Conservation (phyloP, 176 grass and related monocot genomes). For the Dactylis glomerata region DNA sequence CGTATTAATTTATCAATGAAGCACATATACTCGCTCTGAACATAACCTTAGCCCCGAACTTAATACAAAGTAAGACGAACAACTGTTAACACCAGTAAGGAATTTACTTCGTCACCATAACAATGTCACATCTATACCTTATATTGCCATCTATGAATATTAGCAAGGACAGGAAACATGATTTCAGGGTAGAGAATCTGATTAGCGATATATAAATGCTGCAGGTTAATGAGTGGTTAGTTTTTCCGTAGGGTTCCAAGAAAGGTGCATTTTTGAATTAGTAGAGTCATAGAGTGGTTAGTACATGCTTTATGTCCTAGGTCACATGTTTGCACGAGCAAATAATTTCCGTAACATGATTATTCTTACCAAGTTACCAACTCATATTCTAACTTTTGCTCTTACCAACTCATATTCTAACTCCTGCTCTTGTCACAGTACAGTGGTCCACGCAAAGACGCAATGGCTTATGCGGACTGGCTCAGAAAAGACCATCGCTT, state of each 20-base stretch:
- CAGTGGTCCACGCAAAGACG: slow-evolving; percentile 78
- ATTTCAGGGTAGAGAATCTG: background rate
- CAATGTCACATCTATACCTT: background rate
- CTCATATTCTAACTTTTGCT: background rate
- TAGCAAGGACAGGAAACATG: background rate
- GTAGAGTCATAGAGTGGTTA: background rate
- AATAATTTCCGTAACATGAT: background rate
- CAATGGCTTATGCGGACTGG: slow-evolving; percentile 72
- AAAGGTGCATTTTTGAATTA: background rate
- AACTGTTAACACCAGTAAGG: background rate
- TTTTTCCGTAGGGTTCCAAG: background rate
- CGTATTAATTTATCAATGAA: too few relatives aligned
- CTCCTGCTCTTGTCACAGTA: slow-evolving; percentile 52
- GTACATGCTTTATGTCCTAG: background rate
- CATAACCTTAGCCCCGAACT: background rate
- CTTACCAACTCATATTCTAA: slow-evolving; percentile 33
- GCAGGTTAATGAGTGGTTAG: background rate
- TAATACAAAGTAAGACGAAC: background rate
- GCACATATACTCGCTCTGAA: background rate
- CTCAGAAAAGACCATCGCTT: slow-evolving; percentile 67
- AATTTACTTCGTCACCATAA: background rate
- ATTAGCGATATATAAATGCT: background rate
- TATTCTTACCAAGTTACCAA: background rate
- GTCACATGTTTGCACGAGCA: slow-evolving; percentile 4
- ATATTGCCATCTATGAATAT: background rate